Evolutionary conservation across 2,329 filamentous ascomycete species (phyloP), one percentile per base, ranked within the genome.

Genomic region (Dothideomycetes sp.): DNA sequence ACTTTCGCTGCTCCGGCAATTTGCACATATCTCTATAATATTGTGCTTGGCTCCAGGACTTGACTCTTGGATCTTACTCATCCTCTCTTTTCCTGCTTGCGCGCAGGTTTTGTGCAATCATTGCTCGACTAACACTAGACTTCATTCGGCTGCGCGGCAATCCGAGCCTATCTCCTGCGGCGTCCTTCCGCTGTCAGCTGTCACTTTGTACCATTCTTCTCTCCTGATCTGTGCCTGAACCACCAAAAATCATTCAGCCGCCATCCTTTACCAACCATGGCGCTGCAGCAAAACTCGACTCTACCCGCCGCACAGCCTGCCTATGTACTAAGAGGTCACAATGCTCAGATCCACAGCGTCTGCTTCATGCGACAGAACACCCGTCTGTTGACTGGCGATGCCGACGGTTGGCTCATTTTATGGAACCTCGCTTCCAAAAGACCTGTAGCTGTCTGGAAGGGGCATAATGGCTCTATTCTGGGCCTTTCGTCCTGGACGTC

Each of bases 351-450:
- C 33, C 87, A 95, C 57, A 75, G 78, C 15, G 71, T 88, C 4
- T 66, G 73, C 38, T 89, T 96, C 56, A 69, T 85, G 50, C 72
- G 76, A 39, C 60, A 66, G 28, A 94, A 95, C 58, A 71, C 76
- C 44, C 80, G 84, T 23, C 76, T 98, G 5, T 67, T 85, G 10
- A 91, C 86, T 1, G 89, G 84, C 24, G 91, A 98, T 62, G 84
- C 86, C 7, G 84, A 94, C 29, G 91, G 91, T 45, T 95, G 82
- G 71, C 70, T 94, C 23, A 74, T 94, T 5, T 65, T 87, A 16
- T 98, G 91, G 91, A 81, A 84, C 56, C 67, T 94, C 27, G 73
- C 80, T 18, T 84, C 80, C 37, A 88, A 93, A 68, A 74, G 91
- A 23, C 76, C 89, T 0, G 70, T 78, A 7, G 84, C 82, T 1